phyloP scores from a whole-genome alignment of 768 basidiomycete species.

The Amanita pallidorosea region DNA sequence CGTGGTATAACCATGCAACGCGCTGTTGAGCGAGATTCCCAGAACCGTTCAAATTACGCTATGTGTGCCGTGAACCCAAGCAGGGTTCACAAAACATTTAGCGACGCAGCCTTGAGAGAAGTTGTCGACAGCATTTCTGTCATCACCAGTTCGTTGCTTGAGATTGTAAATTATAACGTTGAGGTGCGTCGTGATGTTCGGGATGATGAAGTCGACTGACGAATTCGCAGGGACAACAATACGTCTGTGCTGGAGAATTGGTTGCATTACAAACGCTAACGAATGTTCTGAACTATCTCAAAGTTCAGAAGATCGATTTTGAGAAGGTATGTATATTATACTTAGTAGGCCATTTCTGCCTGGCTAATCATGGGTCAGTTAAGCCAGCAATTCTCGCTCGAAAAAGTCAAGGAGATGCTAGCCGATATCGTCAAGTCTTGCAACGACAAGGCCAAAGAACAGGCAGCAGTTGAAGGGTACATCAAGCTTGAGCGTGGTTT shows the following conservation, averaged over 20 bases:
- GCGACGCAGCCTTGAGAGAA: conserved; percentile 90
- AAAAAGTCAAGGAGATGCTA: conserved; percentile 95
- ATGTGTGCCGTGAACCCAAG: conserved; percentile 99
- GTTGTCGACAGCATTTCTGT: conserved; percentile 87
- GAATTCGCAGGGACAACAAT: conserved; percentile 82
- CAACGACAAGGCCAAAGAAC: conserved; percentile 62
- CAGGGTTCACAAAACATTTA: conserved; percentile 90
- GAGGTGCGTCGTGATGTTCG: conserved; percentile 40
- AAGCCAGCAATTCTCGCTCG: conserved; percentile 77
- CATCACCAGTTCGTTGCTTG: conserved; percentile 71
- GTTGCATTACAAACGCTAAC: conserved; percentile 89
- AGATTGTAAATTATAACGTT: conserved; percentile 96
- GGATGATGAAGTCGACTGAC: conserved; percentile 5
- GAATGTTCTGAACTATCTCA: conserved; percentile 93
- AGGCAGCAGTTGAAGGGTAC: conserved; percentile 74
- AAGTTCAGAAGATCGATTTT: conserved; percentile 93
- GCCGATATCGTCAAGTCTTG: conserved; percentile 83
- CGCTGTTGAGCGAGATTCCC: conserved; percentile 90
- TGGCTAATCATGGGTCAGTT: conserved; percentile 33
- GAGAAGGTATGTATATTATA: conserved; percentile 43
- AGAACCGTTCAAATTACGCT: conserved; percentile 92
- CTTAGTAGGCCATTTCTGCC: conserved; percentile 5
- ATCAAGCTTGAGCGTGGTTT: conserved; percentile 96
- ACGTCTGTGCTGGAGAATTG: conserved; percentile 96
- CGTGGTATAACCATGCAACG: conserved; percentile 99